Base-by-base conservation (phyloP, 805 yeast genomes). In the Candida chauliodis region DNA sequence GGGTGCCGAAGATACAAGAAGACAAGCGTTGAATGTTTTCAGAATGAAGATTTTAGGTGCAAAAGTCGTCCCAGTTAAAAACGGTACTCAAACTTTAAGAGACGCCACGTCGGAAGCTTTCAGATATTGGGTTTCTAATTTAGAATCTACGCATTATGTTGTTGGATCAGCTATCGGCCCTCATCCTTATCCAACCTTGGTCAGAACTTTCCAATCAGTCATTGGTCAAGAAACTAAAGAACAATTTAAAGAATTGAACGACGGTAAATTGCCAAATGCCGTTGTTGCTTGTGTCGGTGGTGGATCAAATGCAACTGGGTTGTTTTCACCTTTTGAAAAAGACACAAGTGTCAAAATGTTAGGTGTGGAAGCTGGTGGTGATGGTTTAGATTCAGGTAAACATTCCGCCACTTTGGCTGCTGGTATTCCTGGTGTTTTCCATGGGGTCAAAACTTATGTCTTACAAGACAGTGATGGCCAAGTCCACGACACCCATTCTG, bases 281-380 rank as follows among this genome's bases (percentile, higher is more conserved):
- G 79, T 93, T 29, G 96, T 93, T 45, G 99, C 99, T 2, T 93
- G 99, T 74, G 99, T 93, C 36, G 99, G 99, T 55, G 99, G 99
- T 56, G 99, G 99, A 40, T 88, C 96, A 14, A 93, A 93, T 74
- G 83, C 96, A 36, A 79, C 95, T 22, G 99, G 99, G 61, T 79
- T 91, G 77, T 93, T 93, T 64, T 81, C 88, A 16, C 97, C 98
- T 38, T 93, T 93, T 58, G 95, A 88, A 58, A 70, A 86, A 13
- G 96, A 89, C 58, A 48, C 58, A 11, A 68, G 76, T 7, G 99
- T 93, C 31, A 78, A 77, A 56, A 69, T 93, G 58, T 66, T 90
- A 21, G 99, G 99, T 61, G 88, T 90, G 44, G 99, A 93, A 70
- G 99, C 99, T 36, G 99, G 96, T 61, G 99, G 99, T 63, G 95